Percentiles rank a stretch among this genome's conserved stretches.
phyloP scores from a whole-genome alignment of 345 rosid genomes.

The Dovyalis caffra region DNA sequence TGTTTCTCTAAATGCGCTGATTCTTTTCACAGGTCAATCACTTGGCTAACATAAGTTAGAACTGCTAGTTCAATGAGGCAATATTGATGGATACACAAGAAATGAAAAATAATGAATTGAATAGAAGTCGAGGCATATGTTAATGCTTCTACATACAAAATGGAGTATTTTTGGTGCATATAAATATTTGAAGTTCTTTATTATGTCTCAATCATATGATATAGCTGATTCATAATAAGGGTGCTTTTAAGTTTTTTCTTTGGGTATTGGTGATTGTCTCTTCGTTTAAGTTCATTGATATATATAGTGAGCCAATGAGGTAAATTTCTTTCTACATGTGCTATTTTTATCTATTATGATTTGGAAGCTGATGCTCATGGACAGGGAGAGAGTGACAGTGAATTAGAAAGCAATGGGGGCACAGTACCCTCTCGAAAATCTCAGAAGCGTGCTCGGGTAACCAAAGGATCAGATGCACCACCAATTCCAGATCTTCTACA shows the following conservation, averaged over 20 bases:
- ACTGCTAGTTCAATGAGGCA: not conserved
- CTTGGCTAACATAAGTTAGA: not conserved
- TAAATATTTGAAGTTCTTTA: not conserved
- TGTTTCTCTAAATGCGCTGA: not conserved
- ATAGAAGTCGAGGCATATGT: not conserved
- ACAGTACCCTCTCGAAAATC: constrained; percentile 42
- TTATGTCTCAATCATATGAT: not conserved
- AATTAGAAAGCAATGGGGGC: constrained; percentile 58
- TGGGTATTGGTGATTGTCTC: not conserved
- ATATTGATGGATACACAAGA: not conserved
- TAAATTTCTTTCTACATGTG: not conserved
- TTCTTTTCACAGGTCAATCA: not conserved
- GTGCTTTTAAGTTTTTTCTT: not conserved
- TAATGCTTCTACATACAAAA: not conserved
- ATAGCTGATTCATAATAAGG: not conserved
- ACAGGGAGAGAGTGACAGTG: constrained; percentile 78
- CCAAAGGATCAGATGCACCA: constrained; percentile 48
- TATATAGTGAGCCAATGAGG: not conserved
- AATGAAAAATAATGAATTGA: not conserved
- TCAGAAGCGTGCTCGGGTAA: constrained; percentile 50
- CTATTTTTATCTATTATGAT: not conserved
- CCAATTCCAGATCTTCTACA: constrained; percentile 57
- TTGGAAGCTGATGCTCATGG: not conserved
- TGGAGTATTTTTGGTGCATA: not conserved
- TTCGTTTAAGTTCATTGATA: not conserved